These are phyloP conservation scores for Mucuna pruriens DNA, from an alignment of 306 rosid genomes.

Conservation along the genomic window DNA sequence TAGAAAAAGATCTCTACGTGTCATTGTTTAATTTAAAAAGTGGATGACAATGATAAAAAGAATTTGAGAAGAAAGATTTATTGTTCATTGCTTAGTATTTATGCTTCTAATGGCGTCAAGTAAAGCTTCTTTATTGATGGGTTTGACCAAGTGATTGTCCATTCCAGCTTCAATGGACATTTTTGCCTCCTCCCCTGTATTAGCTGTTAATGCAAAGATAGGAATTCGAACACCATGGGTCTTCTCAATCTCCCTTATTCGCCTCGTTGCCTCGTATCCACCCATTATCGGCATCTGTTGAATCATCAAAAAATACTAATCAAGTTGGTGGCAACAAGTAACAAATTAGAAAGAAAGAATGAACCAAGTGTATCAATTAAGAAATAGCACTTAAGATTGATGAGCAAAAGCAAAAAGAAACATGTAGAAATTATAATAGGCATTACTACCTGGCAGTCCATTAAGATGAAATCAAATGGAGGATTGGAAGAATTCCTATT, in stretches of 20 bases:
- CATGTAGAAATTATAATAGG: background rate
- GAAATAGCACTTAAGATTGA: background rate
- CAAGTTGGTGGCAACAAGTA: background rate
- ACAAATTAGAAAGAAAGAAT: background rate
- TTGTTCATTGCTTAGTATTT: slow-evolving; percentile 16
- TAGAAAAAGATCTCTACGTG: too few relatives aligned
- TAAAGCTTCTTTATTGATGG: slow-evolving; percentile 43
- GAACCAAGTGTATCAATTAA: too few relatives aligned
- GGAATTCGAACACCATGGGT: slow-evolving; percentile 52
- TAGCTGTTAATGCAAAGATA: slow-evolving; percentile 72
- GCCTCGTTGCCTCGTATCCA: slow-evolving; percentile 64
- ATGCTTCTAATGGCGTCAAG: slow-evolving; percentile 51
- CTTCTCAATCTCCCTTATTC: slow-evolving; percentile 65
- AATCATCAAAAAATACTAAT: too few relatives aligned
- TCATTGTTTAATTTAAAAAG: too few relatives aligned
- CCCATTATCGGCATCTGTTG: slow-evolving; percentile 69
- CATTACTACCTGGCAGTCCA: slow-evolving; percentile 77
- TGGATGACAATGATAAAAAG: too few relatives aligned
- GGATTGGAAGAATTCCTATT: slow-evolving; percentile 12
- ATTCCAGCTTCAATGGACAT: slow-evolving; percentile 56
- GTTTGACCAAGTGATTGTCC: slow-evolving; percentile 60
- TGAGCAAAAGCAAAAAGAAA: background rate
- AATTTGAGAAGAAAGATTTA: too few relatives aligned
- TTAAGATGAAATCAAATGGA: slow-evolving; percentile 68
- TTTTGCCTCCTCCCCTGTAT: slow-evolving; percentile 47